Conservation (phyloP, 306 rosid species). For the Pterocarpus macrocarpus region DNA sequence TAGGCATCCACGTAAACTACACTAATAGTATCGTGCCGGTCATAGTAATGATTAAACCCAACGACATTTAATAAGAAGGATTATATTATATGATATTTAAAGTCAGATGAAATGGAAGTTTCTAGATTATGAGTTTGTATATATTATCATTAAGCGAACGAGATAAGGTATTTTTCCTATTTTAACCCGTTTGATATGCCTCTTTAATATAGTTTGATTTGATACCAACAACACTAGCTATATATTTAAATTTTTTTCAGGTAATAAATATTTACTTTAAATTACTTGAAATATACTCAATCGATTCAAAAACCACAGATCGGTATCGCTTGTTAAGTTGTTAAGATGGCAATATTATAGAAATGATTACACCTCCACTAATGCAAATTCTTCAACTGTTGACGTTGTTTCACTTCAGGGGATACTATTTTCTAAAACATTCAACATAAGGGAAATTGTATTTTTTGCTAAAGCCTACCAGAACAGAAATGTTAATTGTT, state of each 20-base stretch:
- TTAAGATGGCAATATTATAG: no score
- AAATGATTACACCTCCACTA: no score
- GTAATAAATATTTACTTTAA: neutral
- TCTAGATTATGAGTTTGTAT: conserved; percentile 16
- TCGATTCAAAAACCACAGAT: conserved; percentile 3
- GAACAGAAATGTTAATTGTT: no score
- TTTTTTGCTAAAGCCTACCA: no score
- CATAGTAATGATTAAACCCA: neutral
- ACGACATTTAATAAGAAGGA: neutral
- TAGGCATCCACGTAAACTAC: no score
- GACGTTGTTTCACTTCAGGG: no score
- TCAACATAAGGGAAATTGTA: no score
- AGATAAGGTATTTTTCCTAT: neutral
- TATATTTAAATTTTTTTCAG: neutral
- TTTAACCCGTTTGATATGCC: neutral
- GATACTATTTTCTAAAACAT: no score
- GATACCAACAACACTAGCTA: neutral
- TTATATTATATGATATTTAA: neutral
- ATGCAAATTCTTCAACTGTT: no score
- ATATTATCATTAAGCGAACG: neutral
- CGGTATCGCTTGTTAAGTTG: no score
- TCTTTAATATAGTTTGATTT: neutral
- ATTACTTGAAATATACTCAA: conserved; percentile 30
- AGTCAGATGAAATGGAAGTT: conserved; percentile 24
- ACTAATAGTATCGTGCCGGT: neutral